Conservation (phyloP, 129 eudicot species). For the Centella asiatica region DNA sequence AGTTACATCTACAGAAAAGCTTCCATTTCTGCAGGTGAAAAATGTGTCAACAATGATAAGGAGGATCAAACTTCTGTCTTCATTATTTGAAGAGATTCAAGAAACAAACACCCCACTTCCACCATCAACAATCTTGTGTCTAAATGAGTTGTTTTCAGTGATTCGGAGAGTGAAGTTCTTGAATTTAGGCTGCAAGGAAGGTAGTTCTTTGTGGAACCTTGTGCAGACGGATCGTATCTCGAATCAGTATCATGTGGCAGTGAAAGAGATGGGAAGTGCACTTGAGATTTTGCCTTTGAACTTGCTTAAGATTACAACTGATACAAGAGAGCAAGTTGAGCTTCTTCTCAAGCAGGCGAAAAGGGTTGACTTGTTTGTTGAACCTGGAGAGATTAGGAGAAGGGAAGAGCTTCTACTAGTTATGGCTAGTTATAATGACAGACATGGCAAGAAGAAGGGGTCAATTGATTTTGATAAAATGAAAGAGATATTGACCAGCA, state of each 20-base stretch:
- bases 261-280: constrained; percentile 59
- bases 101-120: constrained; percentile 61
- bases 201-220: constrained; percentile 69
- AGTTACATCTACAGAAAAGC: constrained; percentile 39
- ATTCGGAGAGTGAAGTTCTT: constrained; percentile 43
- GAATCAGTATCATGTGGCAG: constrained; percentile 43
- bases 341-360: constrained; percentile 81
- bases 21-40: constrained; percentile 41
- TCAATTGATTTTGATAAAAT: constrained; percentile 38
- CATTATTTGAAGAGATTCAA: constrained; percentile 65
- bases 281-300: constrained; percentile 68
- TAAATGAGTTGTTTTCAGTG: constrained; percentile 59
- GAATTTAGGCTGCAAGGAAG: constrained; percentile 49
- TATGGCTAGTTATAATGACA: constrained; percentile 35
- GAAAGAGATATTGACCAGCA: constrained; percentile 35
- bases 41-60: constrained; percentile 52
- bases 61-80: constrained; percentile 61
- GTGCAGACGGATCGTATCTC: constrained; percentile 49
- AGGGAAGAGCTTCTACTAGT: constrained; percentile 51
- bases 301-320: constrained; percentile 49
- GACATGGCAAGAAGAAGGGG: constrained; percentile 34
- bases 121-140: constrained; percentile 73
- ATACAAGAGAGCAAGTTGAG: constrained; percentile 75
- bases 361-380: constrained; percentile 49
- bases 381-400: constrained; percentile 45